Base-by-base conservation (phyloP, 441 rosid genomes). In the Bruguiera hainesii region DNA sequence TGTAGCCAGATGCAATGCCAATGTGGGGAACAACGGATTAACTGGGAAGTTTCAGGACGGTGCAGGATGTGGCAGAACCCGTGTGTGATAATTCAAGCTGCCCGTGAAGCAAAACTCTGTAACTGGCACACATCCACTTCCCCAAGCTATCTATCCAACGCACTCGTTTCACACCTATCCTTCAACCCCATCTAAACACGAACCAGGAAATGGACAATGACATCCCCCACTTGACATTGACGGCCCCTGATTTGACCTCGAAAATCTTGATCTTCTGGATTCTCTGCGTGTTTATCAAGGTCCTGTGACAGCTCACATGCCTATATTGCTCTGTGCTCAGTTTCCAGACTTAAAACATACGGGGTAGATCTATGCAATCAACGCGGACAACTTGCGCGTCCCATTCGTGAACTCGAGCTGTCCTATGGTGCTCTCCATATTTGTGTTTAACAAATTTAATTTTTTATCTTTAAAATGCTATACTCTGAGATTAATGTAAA, bases 221-320 rank as follows among this genome's bases (percentile, higher is more conserved):
- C 11, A 35, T 35, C 46, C 13, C 65, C 31, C 64, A 29, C 69
- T 29, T 26, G 28, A 16, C 28, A 1, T 51, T 37, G 20, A 29
- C 52, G 62, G 70, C 63, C 16, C 7, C 4, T 56, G 72, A 58
- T 62, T 15, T 6, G 64, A 23, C 19, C 39, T 53, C 20, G 58
- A 13, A 61, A 23, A 18, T 5, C 29, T 18, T 19, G 10, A 51
- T 46, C 16, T 46, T 29, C 65, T 37, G 39, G 39, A 56, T 70
- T 56, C 62, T 21, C 3, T 5, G 50, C 73, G 65, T 56, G 48
- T 60, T 60, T 48, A 49, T 48, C n/a, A 28, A 61, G 21, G n/a
- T 25, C 64, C n/a, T 6, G 20, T 30, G 74, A 58, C 76, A 72
- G 76, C 74, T 72, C 65, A 65, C 61, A 64, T 56, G 68, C 61